Conservation (phyloP, 305 asterid species). For the Nicotiana rustica region DNA sequence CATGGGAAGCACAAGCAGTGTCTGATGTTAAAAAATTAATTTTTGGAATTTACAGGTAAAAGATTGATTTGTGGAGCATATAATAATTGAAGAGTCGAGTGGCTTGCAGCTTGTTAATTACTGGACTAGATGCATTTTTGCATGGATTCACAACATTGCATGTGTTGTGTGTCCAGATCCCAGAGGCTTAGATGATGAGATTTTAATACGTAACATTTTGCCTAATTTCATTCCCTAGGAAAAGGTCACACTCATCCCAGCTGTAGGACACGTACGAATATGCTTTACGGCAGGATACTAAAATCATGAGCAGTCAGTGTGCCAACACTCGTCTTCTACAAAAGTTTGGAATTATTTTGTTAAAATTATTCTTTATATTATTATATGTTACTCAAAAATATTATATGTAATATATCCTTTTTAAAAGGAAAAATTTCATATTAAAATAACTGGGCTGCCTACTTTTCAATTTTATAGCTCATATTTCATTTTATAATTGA, state of each 20-base stretch:
- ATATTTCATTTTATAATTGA: no score
- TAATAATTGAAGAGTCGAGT: background rate
- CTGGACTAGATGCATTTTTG: background rate
- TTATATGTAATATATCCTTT: no score
- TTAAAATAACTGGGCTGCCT: no score
- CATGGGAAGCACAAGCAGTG: background rate
- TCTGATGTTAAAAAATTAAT: background rate
- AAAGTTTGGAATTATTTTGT: no score
- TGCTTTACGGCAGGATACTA: background rate
- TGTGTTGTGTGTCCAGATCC: background rate
- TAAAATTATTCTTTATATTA: no score
- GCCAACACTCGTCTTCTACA: background rate
- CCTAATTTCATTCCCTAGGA: background rate
- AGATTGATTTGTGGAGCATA: background rate
- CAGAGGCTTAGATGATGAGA: background rate
- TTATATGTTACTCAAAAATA: no score
- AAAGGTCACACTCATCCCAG: background rate
- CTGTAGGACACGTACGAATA: background rate
- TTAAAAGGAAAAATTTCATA: no score
- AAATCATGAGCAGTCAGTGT: background rate
- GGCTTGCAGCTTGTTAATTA: background rate
- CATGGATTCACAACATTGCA: background rate
- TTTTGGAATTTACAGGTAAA: background rate
- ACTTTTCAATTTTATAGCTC: no score
- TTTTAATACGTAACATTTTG: background rate